These are phyloP conservation scores for Podospora anserina DNA, from an alignment of 495 filamentous ascomycete species.

Conservation along the genomic window DNA sequence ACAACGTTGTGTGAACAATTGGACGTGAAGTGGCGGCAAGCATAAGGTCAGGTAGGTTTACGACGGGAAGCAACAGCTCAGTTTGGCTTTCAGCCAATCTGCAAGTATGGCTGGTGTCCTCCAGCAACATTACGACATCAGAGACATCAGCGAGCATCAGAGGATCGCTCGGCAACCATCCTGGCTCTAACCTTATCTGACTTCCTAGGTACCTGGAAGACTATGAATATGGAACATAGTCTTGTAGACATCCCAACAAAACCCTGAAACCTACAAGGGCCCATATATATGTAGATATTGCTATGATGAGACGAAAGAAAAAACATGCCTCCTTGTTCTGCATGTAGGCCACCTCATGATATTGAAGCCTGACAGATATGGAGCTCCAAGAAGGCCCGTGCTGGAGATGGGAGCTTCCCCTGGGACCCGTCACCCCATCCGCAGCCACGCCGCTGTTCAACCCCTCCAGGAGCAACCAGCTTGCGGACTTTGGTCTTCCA, in stretches of 20 bases:
- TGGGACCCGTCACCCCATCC: background rate
- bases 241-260: background rate
- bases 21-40: too few relatives aligned
- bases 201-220: too few relatives aligned
- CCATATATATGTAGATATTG: background rate
- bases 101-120: too few relatives aligned
- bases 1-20: background rate
- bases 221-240: too few relatives aligned
- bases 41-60: too few relatives aligned
- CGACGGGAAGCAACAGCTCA: too few relatives aligned
- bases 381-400: constrained; percentile 3
- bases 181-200: too few relatives aligned
- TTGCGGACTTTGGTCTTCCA: constrained; percentile 22
- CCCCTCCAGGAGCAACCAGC: constrained; percentile 12
- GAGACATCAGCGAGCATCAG: too few relatives aligned
- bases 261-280: background rate
- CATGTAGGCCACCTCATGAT: constrained; percentile 2
- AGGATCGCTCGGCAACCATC: too few relatives aligned
- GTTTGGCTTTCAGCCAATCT: too few relatives aligned
- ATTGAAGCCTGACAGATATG: constrained; percentile 11
- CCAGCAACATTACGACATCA: too few relatives aligned
- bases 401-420: constrained; percentile 7
- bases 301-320: background rate
- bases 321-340: background rate
- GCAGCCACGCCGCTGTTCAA: background rate